Base-by-base conservation (phyloP, 1,139 yeast genomes). In the Debaryomycetaceae sp. region DNA sequence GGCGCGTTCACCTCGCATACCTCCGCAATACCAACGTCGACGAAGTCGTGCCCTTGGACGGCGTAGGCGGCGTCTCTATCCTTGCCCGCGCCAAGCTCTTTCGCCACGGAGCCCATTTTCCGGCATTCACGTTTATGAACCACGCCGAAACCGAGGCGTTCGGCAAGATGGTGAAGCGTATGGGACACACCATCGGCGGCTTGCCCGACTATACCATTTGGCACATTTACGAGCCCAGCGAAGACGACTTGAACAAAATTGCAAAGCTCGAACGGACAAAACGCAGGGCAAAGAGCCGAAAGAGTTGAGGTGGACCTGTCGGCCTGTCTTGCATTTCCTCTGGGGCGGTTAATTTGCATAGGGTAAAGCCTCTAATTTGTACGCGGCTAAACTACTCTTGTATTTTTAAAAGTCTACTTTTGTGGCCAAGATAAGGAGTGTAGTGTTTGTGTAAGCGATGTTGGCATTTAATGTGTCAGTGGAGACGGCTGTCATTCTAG, bases 71-170 rank as follows among this genome's bases (percentile, higher is more conserved):
- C 25, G 95, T 85, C 24, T 79, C 87, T 1, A 82, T 85, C 35
- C 56, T 85, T 32, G 87, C 93, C 4, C 77, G 75, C 47, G 94
- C 94, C 1, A 72, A 70, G 38, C 73, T 80, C n/a, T 83, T 83
- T 50, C 66, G 92, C 40, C 72, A 71, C 35, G 95, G 95, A 25
- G 80, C 78, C 16, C 81, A 79, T 48, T 83, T 83, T 62, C 93
- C 95, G 7, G 93, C 94, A 3, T 83, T 81, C 47, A 77, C 95
- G 3, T 83, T 82, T 49, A 72, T 77, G 50, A 83, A 82, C 47
- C 95, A 85, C 50, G 95, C 94, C 0, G 95, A 83, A 49, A 85
- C 95, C 3, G 92, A 85, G 51, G 95, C 92, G 0, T 83, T 83
- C 55, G 95, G 94, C 28, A 83, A 82, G 47, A 69, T 85, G 85